phyloP scores from a whole-genome alignment of 2,329 filamentous ascomycete genomes.

The Cordyceps tenuipes region DNA sequence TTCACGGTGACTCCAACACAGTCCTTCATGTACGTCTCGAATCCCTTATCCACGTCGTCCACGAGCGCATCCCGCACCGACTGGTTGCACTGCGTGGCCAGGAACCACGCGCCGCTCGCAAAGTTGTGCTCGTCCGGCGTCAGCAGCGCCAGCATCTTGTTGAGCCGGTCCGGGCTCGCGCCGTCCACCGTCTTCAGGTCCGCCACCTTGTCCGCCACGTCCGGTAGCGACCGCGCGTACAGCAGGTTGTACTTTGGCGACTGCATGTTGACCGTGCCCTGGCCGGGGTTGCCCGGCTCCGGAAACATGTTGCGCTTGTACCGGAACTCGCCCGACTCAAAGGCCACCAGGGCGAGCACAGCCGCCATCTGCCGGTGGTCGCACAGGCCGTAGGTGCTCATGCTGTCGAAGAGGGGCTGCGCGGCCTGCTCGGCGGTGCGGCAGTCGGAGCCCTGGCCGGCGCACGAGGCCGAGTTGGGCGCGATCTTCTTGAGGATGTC shows the following conservation, averaged over 20 bases:
- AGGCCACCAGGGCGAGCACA: constrained; percentile 60
- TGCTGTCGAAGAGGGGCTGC: constrained; percentile 44
- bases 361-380: constrained; percentile 56
- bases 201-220: constrained; percentile 26
- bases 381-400: constrained; percentile 49
- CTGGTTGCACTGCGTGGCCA: constrained; percentile 33
- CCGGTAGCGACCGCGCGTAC: constrained; percentile 39
- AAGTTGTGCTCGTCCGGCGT: constrained; percentile 45
- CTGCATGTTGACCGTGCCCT: constrained; percentile 59
- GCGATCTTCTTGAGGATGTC: constrained; percentile 44
- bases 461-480: constrained; percentile 48
- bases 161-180: constrained; percentile 24
- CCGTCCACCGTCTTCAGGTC: constrained; percentile 20
- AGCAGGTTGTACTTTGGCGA: constrained; percentile 33
- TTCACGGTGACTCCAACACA: constrained; percentile 34
- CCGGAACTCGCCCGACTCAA: constrained; percentile 61
- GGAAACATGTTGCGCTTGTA: constrained; percentile 63
- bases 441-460: constrained; percentile 48
- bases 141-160: constrained; percentile 36
- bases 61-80: constrained; percentile 26
- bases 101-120: constrained; percentile 44
- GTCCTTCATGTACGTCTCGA: constrained; percentile 34
- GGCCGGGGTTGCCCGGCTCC: constrained; percentile 49
- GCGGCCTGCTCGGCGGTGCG: constrained; percentile 55
- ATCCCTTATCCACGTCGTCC: constrained; percentile 33